phyloP scores from a whole-genome alignment of 1,139 yeast species.

The Suhomyces maxii region DNA sequence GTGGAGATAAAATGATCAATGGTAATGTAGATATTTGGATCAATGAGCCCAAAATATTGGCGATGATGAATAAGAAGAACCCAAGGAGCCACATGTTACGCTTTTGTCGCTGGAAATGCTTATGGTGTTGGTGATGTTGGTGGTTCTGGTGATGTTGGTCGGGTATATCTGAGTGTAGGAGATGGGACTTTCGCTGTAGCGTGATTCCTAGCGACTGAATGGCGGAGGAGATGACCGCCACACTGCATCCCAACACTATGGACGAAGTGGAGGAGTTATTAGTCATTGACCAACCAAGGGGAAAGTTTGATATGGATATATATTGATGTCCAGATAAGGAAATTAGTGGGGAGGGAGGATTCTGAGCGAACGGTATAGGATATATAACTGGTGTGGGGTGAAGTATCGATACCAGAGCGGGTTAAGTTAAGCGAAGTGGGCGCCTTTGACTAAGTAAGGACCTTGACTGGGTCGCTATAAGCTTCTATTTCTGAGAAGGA shows the following conservation, averaged over 20 bases:
- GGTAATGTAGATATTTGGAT: conserved; percentile 86
- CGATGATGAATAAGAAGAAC: conserved; percentile 63
- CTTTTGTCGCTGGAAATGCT: conserved; percentile 40
- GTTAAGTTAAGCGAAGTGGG: too few species aligned
- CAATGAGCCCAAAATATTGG: conserved; percentile 79
- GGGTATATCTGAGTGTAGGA: conserved; percentile 23
- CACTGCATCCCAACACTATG: conserved; percentile 61
- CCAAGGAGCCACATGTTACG: conserved; percentile 78
- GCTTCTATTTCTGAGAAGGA: too few species aligned
- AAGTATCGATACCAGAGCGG: too few species aligned
- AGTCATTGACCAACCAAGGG: neutral
- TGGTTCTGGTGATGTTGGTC: conserved; percentile 1
- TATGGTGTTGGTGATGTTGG: conserved; percentile 22
- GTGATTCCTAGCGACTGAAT: conserved; percentile 83
- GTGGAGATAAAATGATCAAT: conserved; percentile 72
- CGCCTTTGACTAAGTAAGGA: too few species aligned
- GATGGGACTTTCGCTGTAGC: conserved; percentile 78
- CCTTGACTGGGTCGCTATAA: too few species aligned
- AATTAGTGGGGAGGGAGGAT: too few species aligned
- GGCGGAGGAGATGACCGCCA: conserved; percentile 77
- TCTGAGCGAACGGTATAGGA: too few species aligned
- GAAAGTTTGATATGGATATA: too few species aligned
- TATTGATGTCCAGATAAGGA: neutral
- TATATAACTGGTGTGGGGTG: too few species aligned
- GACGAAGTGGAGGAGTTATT: conserved; percentile 12